Percentiles rank a stretch among this genome's conserved stretches.
phyloP scores from a whole-genome alignment of 345 rosid species.

The Moricandia arvensis region DNA sequence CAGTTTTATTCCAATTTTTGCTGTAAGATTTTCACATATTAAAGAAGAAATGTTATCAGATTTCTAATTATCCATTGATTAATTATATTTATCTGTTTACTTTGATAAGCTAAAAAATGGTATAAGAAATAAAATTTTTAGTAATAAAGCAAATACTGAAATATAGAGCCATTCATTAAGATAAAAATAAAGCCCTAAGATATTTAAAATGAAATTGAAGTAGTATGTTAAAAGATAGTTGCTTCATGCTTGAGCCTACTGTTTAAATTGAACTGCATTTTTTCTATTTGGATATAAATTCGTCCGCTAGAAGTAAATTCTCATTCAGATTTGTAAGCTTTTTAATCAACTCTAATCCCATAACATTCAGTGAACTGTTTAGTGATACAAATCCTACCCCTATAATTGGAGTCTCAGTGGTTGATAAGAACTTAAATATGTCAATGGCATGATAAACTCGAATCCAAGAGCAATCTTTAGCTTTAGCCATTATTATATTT shows the following conservation, averaged over 20 bases:
- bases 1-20: background rate
- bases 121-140: background rate
- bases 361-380: background rate
- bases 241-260: background rate
- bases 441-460: slow-evolving; percentile 30
- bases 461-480: slow-evolving; percentile 29
- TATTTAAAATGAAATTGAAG: background rate
- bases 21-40: background rate
- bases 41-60: background rate
- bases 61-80: background rate
- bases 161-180: background rate
- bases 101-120: background rate
- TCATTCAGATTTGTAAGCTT: background rate
- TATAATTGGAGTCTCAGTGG: slow-evolving; percentile 14
- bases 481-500: slow-evolving; percentile 1
- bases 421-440: slow-evolving; percentile 14
- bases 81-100: background rate
- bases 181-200: background rate
- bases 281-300: too few relatives aligned
- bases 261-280: too few relatives aligned
- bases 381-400: background rate
- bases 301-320: background rate
- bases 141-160: background rate
- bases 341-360: background rate
- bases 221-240: background rate